These are phyloP conservation scores for Chaetomium sp. DNA, from an alignment of 2,329 filamentous ascomycete genomes.

Conservation along the genomic window DNA sequence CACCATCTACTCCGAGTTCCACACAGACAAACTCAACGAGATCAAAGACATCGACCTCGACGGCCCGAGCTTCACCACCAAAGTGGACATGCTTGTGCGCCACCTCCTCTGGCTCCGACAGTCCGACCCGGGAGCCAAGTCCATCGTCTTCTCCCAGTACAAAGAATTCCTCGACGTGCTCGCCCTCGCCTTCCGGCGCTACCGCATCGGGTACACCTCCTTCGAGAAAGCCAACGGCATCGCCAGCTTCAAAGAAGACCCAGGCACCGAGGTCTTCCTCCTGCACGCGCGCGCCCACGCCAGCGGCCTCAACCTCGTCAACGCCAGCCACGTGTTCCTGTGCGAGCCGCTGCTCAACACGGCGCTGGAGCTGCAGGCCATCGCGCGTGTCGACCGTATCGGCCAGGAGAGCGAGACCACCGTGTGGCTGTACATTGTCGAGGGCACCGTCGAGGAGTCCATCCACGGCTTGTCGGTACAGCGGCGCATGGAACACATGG, in stretches of 20 bases:
- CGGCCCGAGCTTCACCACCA: constrained; percentile 73
- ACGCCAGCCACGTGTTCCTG: constrained; percentile 88
- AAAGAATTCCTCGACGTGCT: constrained; percentile 73
- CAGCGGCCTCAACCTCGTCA: constrained; percentile 83
- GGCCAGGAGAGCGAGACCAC: constrained; percentile 83
- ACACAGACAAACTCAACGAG: constrained; percentile 61
- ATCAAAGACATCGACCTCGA: constrained; percentile 77
- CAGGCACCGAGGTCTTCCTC: constrained; percentile 71
- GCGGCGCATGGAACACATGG: constrained; percentile 72
- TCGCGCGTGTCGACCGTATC: constrained; percentile 90
- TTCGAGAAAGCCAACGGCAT: constrained; percentile 66
- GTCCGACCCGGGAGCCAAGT: constrained; percentile 80
- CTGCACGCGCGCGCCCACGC: constrained; percentile 85
- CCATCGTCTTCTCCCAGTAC: constrained; percentile 92
- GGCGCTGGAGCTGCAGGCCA: constrained; percentile 87
- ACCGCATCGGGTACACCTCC: constrained; percentile 66
- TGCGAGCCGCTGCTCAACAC: constrained; percentile 93
- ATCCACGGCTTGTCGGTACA: constrained; percentile 83
- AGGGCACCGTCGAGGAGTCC: constrained; percentile 82
- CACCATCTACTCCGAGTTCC: constrained; percentile 72
- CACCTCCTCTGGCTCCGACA: constrained; percentile 82
- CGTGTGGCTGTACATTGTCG: constrained; percentile 92
- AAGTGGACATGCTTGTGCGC: constrained; percentile 75
- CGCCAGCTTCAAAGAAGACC: constrained; percentile 68
- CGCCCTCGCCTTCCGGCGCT: constrained; percentile 59